These are phyloP conservation scores for Ceratobasidium theobromae DNA, from an alignment of 1,284 basidiomycete genomes.

Conservation along the genomic window DNA sequence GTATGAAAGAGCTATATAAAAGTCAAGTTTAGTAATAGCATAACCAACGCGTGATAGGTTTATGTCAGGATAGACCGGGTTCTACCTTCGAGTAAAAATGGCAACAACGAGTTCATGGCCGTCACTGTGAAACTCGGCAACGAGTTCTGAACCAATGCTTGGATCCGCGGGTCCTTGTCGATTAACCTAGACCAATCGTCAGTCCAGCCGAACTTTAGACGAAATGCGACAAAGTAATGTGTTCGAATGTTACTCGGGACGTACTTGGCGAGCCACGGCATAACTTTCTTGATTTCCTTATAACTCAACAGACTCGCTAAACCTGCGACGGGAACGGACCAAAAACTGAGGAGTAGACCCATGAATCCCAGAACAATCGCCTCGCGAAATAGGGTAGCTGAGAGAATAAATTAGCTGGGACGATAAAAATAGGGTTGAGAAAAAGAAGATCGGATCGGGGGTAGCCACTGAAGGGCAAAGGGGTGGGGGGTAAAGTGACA, in stretches of 20 bases:
- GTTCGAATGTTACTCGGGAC: too few species aligned
- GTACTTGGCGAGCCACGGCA: slow-evolving; percentile 73
- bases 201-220: too few species aligned
- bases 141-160: slow-evolving; percentile 90
- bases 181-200: too few species aligned
- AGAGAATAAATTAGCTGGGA: not conserved
- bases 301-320: slow-evolving; percentile 86
- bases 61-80: not conserved
- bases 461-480: too few species aligned
- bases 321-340: slow-evolving; percentile 83
- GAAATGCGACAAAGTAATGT: too few species aligned
- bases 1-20: slow-evolving; percentile 71
- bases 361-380: slow-evolving; percentile 69
- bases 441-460: not conserved
- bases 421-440: not conserved
- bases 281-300: slow-evolving; percentile 84
- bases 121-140: slow-evolving; percentile 90
- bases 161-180: slow-evolving; percentile 74
- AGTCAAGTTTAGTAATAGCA: not conserved
- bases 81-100: slow-evolving; percentile 85
- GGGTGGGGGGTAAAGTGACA: not conserved
- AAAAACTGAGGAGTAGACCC: slow-evolving; percentile 73
- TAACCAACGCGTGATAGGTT: not conserved
- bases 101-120: slow-evolving; percentile 83
- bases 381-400: slow-evolving; percentile 56